Evolutionary conservation across 306 rosid species (phyloP).

Genomic region (Medicago ruthenica): DNA sequence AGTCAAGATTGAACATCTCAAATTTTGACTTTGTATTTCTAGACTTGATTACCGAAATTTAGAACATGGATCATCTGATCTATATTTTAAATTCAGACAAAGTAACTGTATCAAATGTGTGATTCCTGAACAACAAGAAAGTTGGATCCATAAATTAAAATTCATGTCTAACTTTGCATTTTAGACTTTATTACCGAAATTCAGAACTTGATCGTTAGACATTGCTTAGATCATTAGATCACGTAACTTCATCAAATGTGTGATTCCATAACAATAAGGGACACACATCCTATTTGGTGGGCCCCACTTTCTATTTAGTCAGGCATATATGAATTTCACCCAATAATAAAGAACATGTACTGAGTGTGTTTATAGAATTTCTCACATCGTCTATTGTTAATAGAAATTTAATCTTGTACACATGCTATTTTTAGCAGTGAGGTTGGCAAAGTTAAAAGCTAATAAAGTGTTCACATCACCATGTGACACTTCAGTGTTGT

Average conservation of each 20-base stretch:
- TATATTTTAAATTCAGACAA: background rate
- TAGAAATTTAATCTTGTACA: slow-evolving; percentile 15
- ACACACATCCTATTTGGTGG: background rate
- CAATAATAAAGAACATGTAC: background rate
- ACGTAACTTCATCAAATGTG: too few species aligned
- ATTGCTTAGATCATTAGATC: background rate
- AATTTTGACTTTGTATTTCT: background rate
- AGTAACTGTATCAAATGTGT: too few species aligned
- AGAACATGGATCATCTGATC: background rate
- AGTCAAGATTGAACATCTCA: background rate
- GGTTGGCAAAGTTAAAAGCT: slow-evolving; percentile 69
- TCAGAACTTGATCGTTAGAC: background rate
- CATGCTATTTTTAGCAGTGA: slow-evolving; percentile 50
- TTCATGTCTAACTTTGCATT: background rate
- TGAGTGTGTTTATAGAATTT: background rate
- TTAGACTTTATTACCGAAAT: background rate
- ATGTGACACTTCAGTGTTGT: slow-evolving; percentile 74
- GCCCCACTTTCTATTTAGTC: background rate
- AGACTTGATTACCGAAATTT: background rate
- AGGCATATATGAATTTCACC: background rate
- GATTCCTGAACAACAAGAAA: background rate
- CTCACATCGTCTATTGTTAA: background rate
- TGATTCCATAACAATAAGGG: background rate
- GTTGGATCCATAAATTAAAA: too few species aligned
- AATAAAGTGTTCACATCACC: slow-evolving; percentile 63